Evolutionary conservation across 768 basidiomycete species (phyloP).

Genomic region (Pisolithus orientalis): DNA sequence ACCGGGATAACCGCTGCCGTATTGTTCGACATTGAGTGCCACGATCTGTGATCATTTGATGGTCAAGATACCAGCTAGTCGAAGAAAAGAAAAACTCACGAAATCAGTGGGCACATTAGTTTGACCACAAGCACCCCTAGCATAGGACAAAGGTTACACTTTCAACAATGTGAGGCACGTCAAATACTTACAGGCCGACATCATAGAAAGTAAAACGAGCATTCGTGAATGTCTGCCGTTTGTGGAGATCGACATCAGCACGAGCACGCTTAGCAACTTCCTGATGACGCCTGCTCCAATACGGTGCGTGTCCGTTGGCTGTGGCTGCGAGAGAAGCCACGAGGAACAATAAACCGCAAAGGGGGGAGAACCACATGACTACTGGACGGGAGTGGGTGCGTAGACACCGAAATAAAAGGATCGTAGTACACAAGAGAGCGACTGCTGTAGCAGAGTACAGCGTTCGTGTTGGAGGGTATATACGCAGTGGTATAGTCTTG

Average conservation of each 20-base stretch:
- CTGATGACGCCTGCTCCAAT: constrained; percentile 36
- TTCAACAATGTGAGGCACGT: constrained; percentile 6
- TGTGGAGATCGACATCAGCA: constrained; percentile 34
- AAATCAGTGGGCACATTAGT: constrained; percentile 35
- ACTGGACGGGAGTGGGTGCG: background rate
- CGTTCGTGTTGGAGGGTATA: constrained; percentile 4
- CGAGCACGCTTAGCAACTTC: constrained; percentile 44
- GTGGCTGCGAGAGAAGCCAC: constrained; percentile 27
- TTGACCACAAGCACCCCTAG: constrained; percentile 53
- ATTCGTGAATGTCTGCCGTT: constrained; percentile 27
- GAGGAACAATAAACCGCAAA: constrained; percentile 31
- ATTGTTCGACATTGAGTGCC: constrained; percentile 49
- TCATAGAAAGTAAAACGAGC: constrained; percentile 52
- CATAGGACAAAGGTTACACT: constrained; percentile 6
- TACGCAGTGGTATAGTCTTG: background rate
- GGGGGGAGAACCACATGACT: constrained; percentile 18
- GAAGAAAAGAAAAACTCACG: constrained; percentile 27
- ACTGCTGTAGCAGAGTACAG: constrained; percentile 11
- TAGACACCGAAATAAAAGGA: constrained; percentile 11
- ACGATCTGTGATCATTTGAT: constrained; percentile 37
- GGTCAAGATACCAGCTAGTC: background rate
- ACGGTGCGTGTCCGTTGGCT: constrained; percentile 19
- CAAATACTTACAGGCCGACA: constrained; percentile 40
- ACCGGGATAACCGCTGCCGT: constrained; percentile 55
- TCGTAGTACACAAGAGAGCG: constrained; percentile 12